Base-by-base conservation (phyloP, 2,329 filamentous ascomycete species). In the Calycina marina region DNA sequence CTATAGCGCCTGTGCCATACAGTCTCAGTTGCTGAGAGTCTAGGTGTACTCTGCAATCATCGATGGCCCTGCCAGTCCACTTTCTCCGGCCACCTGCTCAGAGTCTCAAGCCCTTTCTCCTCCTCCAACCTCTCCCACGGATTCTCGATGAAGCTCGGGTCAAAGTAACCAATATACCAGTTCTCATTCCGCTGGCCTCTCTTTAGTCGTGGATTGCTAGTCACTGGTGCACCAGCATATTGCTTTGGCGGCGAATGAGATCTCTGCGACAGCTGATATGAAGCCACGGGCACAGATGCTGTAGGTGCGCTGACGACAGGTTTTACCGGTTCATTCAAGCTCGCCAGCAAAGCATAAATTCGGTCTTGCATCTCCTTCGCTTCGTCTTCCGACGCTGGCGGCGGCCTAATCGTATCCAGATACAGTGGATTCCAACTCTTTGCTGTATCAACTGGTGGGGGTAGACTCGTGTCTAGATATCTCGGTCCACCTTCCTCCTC, bases 161-260 rank as follows among this genome's bases (percentile, higher is more conserved):
- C 68, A 52, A 83, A 85, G 52, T 80, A 82, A 20, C 63, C 72
- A 24, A 65, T 57, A 53, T 76, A 80, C 60, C 77, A 81, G 1
- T 55, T 56, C 37, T 58, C 54, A 39, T 62, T 60, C 31, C 52
- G 53, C 22, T 62, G 18, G 8, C 48, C 37, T 27, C 39, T 41
- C 32, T 41, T 28, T 37, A 34, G 25, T 39, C 39, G 18, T 18
- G 40, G 40, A 29, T 30, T 39, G 24, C 30, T 39, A 20, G 36
- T 30, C 16, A 34, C 24, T 29, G 40, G 37, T 9, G 28, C 38
- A 11, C 37, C 28, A 12, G 32, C 25, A 4, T 31, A 34, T 35
- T 38, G 31, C 28, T 36, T 31, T 0, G 46, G 40, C 12, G 43
- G 25, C 3, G 32, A 28, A 18, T 25, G 31, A 8, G 17, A n/a